Base-by-base conservation (phyloP, 2,329 filamentous ascomycete species). In the Colletotrichum somersetense region DNA sequence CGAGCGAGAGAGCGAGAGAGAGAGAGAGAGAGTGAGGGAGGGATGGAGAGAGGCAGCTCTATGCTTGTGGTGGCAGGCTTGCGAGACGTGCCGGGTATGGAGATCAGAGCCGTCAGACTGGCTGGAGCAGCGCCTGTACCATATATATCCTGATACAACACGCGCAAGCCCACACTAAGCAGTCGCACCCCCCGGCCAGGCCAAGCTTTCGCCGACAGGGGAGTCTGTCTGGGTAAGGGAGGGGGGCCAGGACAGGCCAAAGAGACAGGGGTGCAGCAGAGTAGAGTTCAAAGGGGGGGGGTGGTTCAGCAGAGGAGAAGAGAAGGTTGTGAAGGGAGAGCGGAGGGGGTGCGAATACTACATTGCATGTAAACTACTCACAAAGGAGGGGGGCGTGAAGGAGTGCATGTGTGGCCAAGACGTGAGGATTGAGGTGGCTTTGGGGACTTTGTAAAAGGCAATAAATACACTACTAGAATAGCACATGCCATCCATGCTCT, bases 31-130 rank as follows among this genome's bases (percentile, higher is more conserved):
- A 42, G 14, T 1, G 40, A 42, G 12, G 40, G 40, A 11, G 0
- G 14, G 42, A 12, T 1, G 7, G 16, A 20, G 42, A 12, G 1
- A 44, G 18, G 20, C 42, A 18, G 14, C 14, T 16, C 40, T 42
- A 16, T 50, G 46, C 62, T 73, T 73, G 71, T 71, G 44, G 44
- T n/a, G 66, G 75, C 75, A 77, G 75, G 76, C 76, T 75, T 76
- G 70, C 76, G 74, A 78, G 75, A 77, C 76, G 72, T 74, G 77
- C 76, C 76, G 75, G 77, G 76, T 77, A 63, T 72, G 70, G 62
- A 67, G 58, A 62, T 62, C 68, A 50, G 30, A 14, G 40, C 48
- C 53, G 50, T 52, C 61, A 56, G 69, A 62, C 63, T 64, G 70
- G 70, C 66, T 74, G 73, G 66, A 70, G 69, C 67, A 76, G 72